Conservation (phyloP, 306 rosid species). For the Ceratonia siliqua region DNA sequence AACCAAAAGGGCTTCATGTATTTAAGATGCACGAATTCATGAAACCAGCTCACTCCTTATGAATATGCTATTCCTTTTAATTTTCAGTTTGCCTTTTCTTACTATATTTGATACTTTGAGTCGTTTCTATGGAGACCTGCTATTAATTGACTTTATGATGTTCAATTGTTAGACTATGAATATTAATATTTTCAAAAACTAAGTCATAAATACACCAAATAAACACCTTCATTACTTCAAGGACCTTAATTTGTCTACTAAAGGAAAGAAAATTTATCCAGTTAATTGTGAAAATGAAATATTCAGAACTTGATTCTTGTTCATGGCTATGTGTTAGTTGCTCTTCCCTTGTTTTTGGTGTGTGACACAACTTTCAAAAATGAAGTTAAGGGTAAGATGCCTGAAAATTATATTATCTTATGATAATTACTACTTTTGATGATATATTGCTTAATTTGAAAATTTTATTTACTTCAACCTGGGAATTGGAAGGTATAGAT, state of each 20-base stretch:
- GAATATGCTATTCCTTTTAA: too few species aligned
- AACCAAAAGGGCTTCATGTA: too few species aligned
- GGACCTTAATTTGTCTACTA: conserved; percentile 24
- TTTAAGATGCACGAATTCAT: too few species aligned
- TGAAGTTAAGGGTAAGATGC: conserved; percentile 18
- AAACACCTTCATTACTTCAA: conserved; percentile 3
- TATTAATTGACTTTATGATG: conserved; percentile 27
- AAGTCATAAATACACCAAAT: neutral
- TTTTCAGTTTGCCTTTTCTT: too few species aligned
- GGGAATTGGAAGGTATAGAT: conserved; percentile 9
- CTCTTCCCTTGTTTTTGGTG: neutral
- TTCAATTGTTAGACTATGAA: conserved; percentile 21
- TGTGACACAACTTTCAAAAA: conserved; percentile 28
- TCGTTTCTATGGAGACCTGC: conserved; percentile 17
- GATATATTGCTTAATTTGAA: conserved; percentile 23
- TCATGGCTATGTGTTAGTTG: neutral
- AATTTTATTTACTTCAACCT: conserved; percentile 23
- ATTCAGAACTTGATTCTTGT: conserved; percentile 21
- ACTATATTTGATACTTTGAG: conserved; percentile 17
- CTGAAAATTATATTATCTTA: conserved; percentile 25
- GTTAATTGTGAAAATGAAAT: conserved; percentile 12
- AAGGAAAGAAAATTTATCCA: neutral
- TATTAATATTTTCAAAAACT: neutral
- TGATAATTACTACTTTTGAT: conserved; percentile 13
- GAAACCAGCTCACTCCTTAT: too few species aligned